A percentile compares a stretch with the other conserved stretches of the same genome.
Conservation (phyloP, 2,329 filamentous ascomycete species). For the Ceratocystis destructans region DNA sequence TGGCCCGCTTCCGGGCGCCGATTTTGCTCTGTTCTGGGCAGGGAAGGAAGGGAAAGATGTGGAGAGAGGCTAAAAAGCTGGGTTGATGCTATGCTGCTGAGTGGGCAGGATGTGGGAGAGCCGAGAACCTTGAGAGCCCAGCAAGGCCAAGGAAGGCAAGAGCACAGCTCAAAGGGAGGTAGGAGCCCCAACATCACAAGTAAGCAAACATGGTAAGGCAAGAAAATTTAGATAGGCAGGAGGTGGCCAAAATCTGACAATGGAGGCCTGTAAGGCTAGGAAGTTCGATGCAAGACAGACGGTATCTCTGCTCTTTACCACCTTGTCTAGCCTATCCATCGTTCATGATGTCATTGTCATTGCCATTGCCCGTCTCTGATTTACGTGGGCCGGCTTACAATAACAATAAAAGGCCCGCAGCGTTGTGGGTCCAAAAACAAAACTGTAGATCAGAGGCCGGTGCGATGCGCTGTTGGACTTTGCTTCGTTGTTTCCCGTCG, state of each 20-base stretch:
- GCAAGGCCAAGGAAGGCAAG: not conserved
- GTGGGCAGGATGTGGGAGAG: not conserved
- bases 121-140: constrained; percentile 1
- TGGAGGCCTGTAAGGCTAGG: no score
- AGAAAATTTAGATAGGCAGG: not conserved
- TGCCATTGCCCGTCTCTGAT: not conserved
- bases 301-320: not conserved
- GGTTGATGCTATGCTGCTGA: not conserved
- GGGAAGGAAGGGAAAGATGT: no score
- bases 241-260: no score
- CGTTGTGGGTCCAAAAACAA: no score
- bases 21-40: not conserved
- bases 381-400: no score
- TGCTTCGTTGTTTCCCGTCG: not conserved
- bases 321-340: no score
- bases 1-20: no score
- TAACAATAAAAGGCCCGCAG: no score
- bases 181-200: not conserved
- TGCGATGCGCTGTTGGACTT: no score
- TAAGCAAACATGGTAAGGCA: not conserved
- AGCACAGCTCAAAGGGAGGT: constrained; percentile 4
- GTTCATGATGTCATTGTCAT: not conserved
- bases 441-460: no score
- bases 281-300: not conserved
- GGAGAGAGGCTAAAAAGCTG: no score